phyloP scores from a whole-genome alignment of 2,329 filamentous ascomycete species.

The Orbilia brochopaga region DNA sequence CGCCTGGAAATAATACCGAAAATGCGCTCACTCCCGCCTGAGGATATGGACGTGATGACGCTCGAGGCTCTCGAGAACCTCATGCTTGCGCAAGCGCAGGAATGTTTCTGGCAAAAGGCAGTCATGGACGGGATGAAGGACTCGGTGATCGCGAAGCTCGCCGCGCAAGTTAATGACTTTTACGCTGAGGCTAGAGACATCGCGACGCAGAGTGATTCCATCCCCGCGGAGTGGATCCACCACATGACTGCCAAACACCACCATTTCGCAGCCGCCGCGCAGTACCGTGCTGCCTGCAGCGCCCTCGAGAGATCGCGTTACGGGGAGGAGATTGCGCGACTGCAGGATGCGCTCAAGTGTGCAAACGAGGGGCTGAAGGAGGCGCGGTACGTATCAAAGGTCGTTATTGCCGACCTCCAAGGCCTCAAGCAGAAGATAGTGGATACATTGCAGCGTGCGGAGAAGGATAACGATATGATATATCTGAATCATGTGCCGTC shows the following conservation, averaged over 20 bases:
- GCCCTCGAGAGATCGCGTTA: slow-evolving; percentile 93
- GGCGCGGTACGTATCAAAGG: slow-evolving; percentile 78
- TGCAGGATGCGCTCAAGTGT: slow-evolving; percentile 81
- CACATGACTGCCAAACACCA: slow-evolving; percentile 97
- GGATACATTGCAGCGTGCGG: slow-evolving; percentile 87
- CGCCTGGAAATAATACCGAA: slow-evolving; percentile 79
- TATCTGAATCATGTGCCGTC: slow-evolving; percentile 86
- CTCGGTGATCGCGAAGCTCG: slow-evolving; percentile 85
- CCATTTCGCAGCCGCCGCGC: slow-evolving; percentile 93
- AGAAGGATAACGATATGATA: slow-evolving; percentile 96
- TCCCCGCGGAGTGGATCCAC: slow-evolving; percentile 80
- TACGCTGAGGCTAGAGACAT: slow-evolving; percentile 84
- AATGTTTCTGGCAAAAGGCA: slow-evolving; percentile 98
- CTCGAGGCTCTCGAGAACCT: slow-evolving; percentile 82
- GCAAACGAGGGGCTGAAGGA: slow-evolving; percentile 87
- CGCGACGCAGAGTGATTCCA: slow-evolving; percentile 83
- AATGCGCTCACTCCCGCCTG: slow-evolving; percentile 80
- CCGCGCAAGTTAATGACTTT: slow-evolving; percentile 86
- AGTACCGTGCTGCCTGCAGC: slow-evolving; percentile 88
- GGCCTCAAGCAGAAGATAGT: slow-evolving; percentile 80
- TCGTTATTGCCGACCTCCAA: slow-evolving; percentile 80
- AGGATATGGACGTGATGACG: slow-evolving; percentile 92
- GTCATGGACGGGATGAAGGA: slow-evolving; percentile 94
- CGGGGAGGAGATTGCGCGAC: slow-evolving; percentile 87
- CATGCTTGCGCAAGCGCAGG: slow-evolving; percentile 88